Evolutionary conservation across 352 stramenopile genomes (phyloP), one percentile per base, ranked within the genome.

Genomic region (Globisporangium recalcitrans): DNA sequence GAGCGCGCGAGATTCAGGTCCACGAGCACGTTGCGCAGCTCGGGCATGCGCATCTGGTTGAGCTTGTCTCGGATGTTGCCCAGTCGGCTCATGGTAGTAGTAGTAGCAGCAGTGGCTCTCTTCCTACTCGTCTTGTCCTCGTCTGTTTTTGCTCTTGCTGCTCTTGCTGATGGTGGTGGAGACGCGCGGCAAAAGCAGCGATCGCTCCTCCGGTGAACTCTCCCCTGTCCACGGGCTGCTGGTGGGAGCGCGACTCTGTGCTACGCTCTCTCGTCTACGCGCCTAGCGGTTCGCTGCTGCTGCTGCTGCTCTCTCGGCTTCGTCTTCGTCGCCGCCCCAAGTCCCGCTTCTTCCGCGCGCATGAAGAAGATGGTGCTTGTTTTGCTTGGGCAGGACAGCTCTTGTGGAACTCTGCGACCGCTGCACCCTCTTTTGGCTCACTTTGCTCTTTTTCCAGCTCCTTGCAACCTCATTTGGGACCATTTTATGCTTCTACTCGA

Each of bases 11-110:
- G 64, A 52, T 86, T 90, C 46, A 94, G 69, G 57, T 82, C 74
- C 57, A 75, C 71, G 29, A 91, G 73, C 54, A 94, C 71, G 69
- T 78, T 75, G 67, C 85, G 82, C 66, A 94, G 74, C 69, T 94
- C 82, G 24, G 80, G 81, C 58, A 94, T 77, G 36, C 81, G 84
- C 61, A 93, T 70, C 63, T 69, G 60, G 57, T 77, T 74, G 42
- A 91, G 77, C 46, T 74, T 73, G 24, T 62, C 13, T 56, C 81
- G 83, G 36, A 92, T 71, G 65, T 70, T 55, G 34, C 61, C 74
- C 62, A 87, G 62, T 36, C 77, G 73, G 32, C 44, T 63, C 62
- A 63, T 66, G 5, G 24, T 38, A 51, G 51, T 27, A 57, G 70
- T 19, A n/a, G n/a, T n/a, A n/a, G n/a, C n/a, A n/a, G n/a, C n/a